phyloP scores from a whole-genome alignment of 1,284 basidiomycete species.

The Inonotus obliquus region DNA sequence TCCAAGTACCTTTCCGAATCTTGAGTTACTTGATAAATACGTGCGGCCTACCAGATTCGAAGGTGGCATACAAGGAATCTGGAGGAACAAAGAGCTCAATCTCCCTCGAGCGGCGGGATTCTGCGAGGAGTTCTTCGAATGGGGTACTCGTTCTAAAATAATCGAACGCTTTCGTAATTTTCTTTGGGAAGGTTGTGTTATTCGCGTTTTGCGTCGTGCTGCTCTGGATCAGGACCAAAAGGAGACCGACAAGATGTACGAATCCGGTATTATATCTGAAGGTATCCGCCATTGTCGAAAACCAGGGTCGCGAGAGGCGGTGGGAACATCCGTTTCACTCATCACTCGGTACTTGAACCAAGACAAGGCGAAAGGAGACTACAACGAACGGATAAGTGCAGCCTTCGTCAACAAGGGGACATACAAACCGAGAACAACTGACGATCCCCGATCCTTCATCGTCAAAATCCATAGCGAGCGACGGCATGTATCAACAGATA shows the following conservation, averaged over 20 bases:
- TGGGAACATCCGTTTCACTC: conserved; percentile 34
- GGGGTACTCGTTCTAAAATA: conserved; percentile 42
- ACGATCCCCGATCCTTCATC: conserved; percentile 31
- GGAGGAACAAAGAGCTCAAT: conserved; percentile 32
- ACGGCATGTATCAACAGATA: conserved; percentile 37
- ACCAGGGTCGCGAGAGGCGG: conserved; percentile 24
- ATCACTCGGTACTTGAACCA: conserved; percentile 30
- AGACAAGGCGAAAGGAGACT: conserved; percentile 11
- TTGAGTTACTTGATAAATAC: conserved; percentile 42
- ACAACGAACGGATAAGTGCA: conserved; percentile 27
- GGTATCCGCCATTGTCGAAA: conserved; percentile 23
- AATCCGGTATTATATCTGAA: conserved; percentile 20
- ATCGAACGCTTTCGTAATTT: conserved; percentile 37
- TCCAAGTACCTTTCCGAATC: conserved; percentile 34
- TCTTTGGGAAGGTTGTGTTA: conserved; percentile 37
- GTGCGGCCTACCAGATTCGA: conserved; percentile 35
- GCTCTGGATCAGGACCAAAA: conserved; percentile 38
- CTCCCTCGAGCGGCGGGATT: conserved; percentile 42
- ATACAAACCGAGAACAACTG: conserved; percentile 10
- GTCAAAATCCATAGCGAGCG: conserved; percentile 31
- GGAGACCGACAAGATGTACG: conserved; percentile 25
- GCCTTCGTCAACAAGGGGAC: conserved; percentile 33
- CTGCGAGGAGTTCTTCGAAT: conserved; percentile 55
- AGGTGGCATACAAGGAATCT: conserved; percentile 26
- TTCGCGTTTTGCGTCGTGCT: conserved; percentile 37